Base-by-base conservation (phyloP, 2,329 filamentous ascomycete genomes). In the Monosporascus sp. region DNA sequence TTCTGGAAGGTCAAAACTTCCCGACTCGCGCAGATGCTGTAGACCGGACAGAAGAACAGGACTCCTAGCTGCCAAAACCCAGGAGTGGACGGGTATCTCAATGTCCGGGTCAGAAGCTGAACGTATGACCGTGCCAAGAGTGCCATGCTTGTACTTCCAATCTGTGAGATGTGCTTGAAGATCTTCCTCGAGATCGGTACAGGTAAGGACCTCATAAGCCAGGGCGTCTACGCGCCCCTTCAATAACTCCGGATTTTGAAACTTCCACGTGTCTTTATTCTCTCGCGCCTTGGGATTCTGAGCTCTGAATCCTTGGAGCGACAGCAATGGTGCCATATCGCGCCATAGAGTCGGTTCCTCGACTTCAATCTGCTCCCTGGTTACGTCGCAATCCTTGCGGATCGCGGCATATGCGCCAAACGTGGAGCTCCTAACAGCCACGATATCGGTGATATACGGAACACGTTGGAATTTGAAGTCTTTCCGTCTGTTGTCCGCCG, bases 401-500 rank as follows among this genome's bases (percentile, higher is more conserved):
- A 96, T 81, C 3, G 90, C 91, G 36, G 90, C 89, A 73, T 93
- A 97, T 0, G 93, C 89, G 5, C 94, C 94, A 70, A 89, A 96
- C 0, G 87, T 83, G 36, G 94, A 97, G 61, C 91, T 93, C 59
- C 91, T 82, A 7, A 97, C 92, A 3, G 86, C 85, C 34, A 88
- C 80, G 15, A 95, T 90, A 37, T 91, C 85, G 2, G 90, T 96
- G 52, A 99, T 82, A 42, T 89, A 91, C 1, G 94, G 88, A 8
- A 99, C 84, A 53, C 94, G 85, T 62, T 93, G 86, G 61, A 97
- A 99, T 67, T 99, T 99, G 75, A 95, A 96, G 65, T 96, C 91
- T 60, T 95, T 96, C 14, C 83, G 81, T 62, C 84, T 88, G 36
- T 79, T 76, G 22, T 85, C 83, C 1, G 73, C 70, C 49, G 50